A percentile compares a stretch with the other conserved stretches of the same genome.
These are phyloP conservation scores for Alternaria sp. DNA, from an alignment of 2,329 filamentous ascomycete species.

Conservation along the genomic window DNA sequence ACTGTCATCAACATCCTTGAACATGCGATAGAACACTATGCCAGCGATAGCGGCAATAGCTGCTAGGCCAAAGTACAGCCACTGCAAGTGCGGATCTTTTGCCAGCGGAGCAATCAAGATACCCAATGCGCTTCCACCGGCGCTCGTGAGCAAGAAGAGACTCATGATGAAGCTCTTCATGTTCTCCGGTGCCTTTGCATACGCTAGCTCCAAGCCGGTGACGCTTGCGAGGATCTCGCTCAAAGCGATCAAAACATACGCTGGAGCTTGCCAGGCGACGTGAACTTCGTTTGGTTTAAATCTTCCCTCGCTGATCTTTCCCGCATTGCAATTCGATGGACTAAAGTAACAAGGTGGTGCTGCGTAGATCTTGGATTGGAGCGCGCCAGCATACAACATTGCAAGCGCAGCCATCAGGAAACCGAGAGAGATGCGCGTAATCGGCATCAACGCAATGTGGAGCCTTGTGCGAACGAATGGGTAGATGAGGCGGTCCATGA, in stretches of 20 bases:
- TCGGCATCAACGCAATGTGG: slow-evolving; percentile 56
- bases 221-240: slow-evolving; percentile 58
- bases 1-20: slow-evolving; percentile 35
- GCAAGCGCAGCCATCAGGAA: slow-evolving; percentile 62
- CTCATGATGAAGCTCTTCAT: slow-evolving; percentile 61
- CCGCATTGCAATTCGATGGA: slow-evolving; percentile 51
- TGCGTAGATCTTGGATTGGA: slow-evolving; percentile 65
- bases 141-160: slow-evolving; percentile 69
- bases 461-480: slow-evolving; percentile 53
- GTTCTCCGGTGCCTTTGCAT: slow-evolving; percentile 55
- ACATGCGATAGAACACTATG: slow-evolving; percentile 62
- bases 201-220: slow-evolving; percentile 58
- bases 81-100: slow-evolving; percentile 70
- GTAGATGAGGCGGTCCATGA: slow-evolving; percentile 57
- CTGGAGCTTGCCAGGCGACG: slow-evolving; percentile 56
- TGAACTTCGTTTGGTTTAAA: slow-evolving; percentile 54
- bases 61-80: slow-evolving; percentile 70
- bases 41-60: slow-evolving; percentile 59
- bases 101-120: slow-evolving; percentile 68
- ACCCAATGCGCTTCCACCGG: slow-evolving; percentile 66
- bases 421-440: slow-evolving; percentile 63
- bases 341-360: slow-evolving; percentile 61
- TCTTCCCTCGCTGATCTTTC: slow-evolving; percentile 38
- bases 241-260: slow-evolving; percentile 57
- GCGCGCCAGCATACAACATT: slow-evolving; percentile 64